phyloP scores from a whole-genome alignment of 257 asterid species.

The Solanum medicagineum region DNA sequence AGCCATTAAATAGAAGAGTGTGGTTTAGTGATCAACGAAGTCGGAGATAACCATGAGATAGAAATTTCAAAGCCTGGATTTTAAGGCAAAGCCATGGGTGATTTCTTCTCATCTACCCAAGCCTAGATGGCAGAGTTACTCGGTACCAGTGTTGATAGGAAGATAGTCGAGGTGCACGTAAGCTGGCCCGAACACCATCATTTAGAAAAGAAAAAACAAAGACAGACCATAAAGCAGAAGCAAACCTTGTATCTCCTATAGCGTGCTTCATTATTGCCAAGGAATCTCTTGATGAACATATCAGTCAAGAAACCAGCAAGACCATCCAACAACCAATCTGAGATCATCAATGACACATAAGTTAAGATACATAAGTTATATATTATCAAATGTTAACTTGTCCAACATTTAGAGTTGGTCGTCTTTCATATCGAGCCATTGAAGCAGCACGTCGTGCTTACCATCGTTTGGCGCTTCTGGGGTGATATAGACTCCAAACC shows the following conservation, averaged over 20 bases:
- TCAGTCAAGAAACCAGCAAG: constrained; percentile 95
- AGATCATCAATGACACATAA: constrained; percentile 16
- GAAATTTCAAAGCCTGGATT: neutral
- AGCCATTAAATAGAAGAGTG: neutral
- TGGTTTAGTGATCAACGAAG: neutral
- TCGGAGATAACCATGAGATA: neutral
- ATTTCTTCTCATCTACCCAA: neutral
- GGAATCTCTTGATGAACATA: constrained; percentile 63
- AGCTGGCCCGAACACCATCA: neutral
- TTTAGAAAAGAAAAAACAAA: neutral
- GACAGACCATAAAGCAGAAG: neutral
- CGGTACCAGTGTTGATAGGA: neutral
- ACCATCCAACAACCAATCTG: constrained; percentile 99
- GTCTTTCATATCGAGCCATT: neutral
- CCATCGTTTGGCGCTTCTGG: constrained; percentile 91
- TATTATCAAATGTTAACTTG: neutral
- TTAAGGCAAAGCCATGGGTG: neutral
- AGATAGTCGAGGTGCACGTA: neutral
- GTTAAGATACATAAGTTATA: constrained; percentile 7
- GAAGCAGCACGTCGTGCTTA: neutral
- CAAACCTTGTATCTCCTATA: constrained; percentile 93
- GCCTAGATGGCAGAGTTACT: neutral
- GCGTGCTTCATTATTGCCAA: constrained; percentile 98
- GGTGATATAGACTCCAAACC: constrained; percentile 94
- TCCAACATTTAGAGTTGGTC: neutral